Base-by-base conservation (phyloP, 148 eudicot genomes). In the Hydrangea macrophylla region DNA sequence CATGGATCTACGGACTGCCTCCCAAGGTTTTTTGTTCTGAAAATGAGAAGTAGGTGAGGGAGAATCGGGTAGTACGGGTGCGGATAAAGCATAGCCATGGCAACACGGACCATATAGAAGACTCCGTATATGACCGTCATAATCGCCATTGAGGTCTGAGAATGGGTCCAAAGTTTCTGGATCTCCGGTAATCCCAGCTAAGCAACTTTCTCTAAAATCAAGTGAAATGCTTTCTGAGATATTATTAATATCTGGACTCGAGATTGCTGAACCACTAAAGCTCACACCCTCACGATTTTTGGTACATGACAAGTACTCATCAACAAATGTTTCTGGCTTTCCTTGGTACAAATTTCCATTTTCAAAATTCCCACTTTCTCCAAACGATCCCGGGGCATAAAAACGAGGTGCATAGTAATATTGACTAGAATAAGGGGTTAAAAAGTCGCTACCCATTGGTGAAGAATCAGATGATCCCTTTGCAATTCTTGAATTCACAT, bases 91-190 rank as follows among this genome's bases (percentile, higher is more conserved):
- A 64, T 55, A 64, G n/a, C 73, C 79, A 73, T 78, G 70, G 74
- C 82, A 78, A 36, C 79, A 55, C 35, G 70, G 88, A 45, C 84
- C 85, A 58, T 79, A 70, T 11, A 78, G 54, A 44, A 84, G 68
- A 67, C 77, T 84, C 77, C 85, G 67, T 37, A 84, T 67, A 36
- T 81, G 82, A 74, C 85, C 66, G 55, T 81, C 85, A 58, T 84
- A 81, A 74, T 84, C 88, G 60, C 85, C 88, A 55, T 48, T 70
- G 33, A 84, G 85, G 64, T 84, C 85, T 11, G 85, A 73, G 53
- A 75, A 75, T 32, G 83, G 83, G 66, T 80, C 73, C 61, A 69
- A 66, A 56, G 67, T 56, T 60, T 81, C 87, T 2, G 24, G 64
- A 20, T 67, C 76, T 26, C 73, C 77, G 40, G 39, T 53, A 60